Conservation (phyloP, 73 alveolate species). For the Effrenium voratum region DNA sequence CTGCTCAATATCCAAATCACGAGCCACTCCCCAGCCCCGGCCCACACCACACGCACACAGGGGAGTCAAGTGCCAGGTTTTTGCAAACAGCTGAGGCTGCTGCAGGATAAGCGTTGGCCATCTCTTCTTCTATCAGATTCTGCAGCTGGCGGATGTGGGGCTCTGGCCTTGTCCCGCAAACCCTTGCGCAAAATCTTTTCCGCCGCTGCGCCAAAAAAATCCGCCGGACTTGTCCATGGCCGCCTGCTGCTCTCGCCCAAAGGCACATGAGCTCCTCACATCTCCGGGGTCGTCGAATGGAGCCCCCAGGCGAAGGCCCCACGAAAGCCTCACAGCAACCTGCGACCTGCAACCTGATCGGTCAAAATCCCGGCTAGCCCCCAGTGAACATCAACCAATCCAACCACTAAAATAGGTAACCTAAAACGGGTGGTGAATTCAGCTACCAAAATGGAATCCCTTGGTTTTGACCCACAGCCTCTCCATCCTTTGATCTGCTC, state of each 20-base stretch:
- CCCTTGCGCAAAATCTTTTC: not conserved
- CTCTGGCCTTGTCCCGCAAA: constrained; percentile 46
- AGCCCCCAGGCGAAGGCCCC: constrained; percentile 80
- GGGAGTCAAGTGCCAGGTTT: too few relatives aligned
- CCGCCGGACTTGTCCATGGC: not conserved
- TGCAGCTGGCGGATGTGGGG: constrained; percentile 91
- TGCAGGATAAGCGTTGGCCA: constrained; percentile 69
- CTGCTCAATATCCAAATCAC: too few relatives aligned
- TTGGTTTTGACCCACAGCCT: too few relatives aligned
- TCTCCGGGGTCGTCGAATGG: constrained; percentile 41
- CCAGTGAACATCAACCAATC: not conserved
- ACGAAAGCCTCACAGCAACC: constrained; percentile 31
- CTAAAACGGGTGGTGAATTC: too few relatives aligned
- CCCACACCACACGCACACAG: too few relatives aligned
- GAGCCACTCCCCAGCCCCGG: too few relatives aligned
- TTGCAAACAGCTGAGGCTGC: constrained; percentile 17
- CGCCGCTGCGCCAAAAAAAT: not conserved
- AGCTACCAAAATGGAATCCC: too few relatives aligned
- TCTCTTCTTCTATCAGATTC: constrained; percentile 40
- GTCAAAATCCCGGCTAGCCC: too few relatives aligned
- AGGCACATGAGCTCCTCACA: constrained; percentile 5
- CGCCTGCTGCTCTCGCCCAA: not conserved
- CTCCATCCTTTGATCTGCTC: too few relatives aligned
- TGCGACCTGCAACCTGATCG: too few relatives aligned
- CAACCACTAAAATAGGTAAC: too few relatives aligned